A percentile compares a stretch with the other conserved stretches of the same genome.
Evolutionary conservation across 1,284 basidiomycete genomes (phyloP).

Genomic region (Apiotrichum mycotoxinovorans): DNA sequence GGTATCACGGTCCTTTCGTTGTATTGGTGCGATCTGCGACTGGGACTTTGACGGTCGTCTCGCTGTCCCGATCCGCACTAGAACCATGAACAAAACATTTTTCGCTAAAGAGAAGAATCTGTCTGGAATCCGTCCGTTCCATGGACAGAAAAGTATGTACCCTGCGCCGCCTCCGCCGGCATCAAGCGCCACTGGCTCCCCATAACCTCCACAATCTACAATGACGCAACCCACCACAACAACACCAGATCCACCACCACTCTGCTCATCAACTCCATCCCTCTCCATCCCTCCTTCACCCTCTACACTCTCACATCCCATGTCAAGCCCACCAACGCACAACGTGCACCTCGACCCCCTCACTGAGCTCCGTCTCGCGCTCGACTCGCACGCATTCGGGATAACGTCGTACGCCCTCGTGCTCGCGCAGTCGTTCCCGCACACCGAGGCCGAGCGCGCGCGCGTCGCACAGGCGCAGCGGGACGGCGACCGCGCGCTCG

Average conservation of each 20-base stretch:
- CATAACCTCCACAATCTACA: too few relatives aligned
- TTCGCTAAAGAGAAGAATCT: too few relatives aligned
- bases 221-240: not conserved
- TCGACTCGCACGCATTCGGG: conserved; percentile 35
- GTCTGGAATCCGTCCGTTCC: too few relatives aligned
- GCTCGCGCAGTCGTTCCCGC: conserved; percentile 27
- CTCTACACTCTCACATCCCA: not conserved
- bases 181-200: too few relatives aligned
- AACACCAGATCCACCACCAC: not conserved
- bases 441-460: conserved; percentile 17
- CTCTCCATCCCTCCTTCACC: not conserved
- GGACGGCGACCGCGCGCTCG: not conserved
- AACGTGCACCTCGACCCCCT: conserved; percentile 42
- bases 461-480: not conserved
- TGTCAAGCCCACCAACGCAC: conserved; percentile 14
- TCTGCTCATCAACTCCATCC: not conserved
- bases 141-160: too few relatives aligned
- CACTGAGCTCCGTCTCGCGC: conserved; percentile 31
- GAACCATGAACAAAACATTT: too few relatives aligned
- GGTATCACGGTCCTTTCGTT: too few relatives aligned
- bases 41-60: too few relatives aligned
- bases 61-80: too few relatives aligned
- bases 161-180: too few relatives aligned
- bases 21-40: too few relatives aligned
- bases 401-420: conserved; percentile 16